Percentiles rank a stretch among this genome's conserved stretches.
phyloP scores from a whole-genome alignment of 495 filamentous ascomycete species.

The Aspergillus indologenus region DNA sequence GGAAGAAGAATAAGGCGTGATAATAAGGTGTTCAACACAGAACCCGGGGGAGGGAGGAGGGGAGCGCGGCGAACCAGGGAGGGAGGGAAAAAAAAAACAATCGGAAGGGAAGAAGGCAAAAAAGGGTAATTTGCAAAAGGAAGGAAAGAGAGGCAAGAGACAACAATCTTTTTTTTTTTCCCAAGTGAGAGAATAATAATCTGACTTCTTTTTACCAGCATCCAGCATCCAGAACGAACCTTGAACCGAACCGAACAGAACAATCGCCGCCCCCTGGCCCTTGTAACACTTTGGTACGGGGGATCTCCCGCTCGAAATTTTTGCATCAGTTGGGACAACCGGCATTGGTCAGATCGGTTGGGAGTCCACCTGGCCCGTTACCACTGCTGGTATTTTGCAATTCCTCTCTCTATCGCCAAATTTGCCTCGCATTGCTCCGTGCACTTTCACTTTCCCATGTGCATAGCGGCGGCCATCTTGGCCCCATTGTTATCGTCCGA shows the following conservation, averaged over 20 bases:
- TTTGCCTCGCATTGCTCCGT: neutral
- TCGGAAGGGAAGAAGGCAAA: slow-evolving; percentile 5
- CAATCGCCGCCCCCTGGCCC: neutral
- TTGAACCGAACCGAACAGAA: too few relatives aligned
- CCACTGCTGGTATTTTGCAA: neutral
- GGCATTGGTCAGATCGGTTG: neutral
- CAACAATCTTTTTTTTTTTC: too few relatives aligned
- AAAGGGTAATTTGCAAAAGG: slow-evolving; percentile 14
- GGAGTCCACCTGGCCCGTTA: neutral
- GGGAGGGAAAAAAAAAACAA: slow-evolving; percentile 2
- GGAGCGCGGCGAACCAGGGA: neutral
- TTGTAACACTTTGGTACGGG: neutral
- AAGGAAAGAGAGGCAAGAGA: slow-evolving; percentile 1
- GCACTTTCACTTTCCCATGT: neutral
- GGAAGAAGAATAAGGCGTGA: slow-evolving; percentile 15
- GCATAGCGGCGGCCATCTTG: too few relatives aligned
- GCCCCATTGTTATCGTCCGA: too few relatives aligned
- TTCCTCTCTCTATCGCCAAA: too few relatives aligned
- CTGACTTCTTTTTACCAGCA: too few relatives aligned
- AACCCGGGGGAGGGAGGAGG: slow-evolving; percentile 11
- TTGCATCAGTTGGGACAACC: neutral
- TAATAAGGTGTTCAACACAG: slow-evolving; percentile 4
- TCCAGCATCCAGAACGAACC: too few relatives aligned
- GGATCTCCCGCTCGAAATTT: neutral
- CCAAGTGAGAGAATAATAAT: neutral